These are phyloP conservation scores for Tranzscheliella williamsii DNA, from an alignment of 1,284 basidiomycete genomes.

Conservation along the genomic window DNA sequence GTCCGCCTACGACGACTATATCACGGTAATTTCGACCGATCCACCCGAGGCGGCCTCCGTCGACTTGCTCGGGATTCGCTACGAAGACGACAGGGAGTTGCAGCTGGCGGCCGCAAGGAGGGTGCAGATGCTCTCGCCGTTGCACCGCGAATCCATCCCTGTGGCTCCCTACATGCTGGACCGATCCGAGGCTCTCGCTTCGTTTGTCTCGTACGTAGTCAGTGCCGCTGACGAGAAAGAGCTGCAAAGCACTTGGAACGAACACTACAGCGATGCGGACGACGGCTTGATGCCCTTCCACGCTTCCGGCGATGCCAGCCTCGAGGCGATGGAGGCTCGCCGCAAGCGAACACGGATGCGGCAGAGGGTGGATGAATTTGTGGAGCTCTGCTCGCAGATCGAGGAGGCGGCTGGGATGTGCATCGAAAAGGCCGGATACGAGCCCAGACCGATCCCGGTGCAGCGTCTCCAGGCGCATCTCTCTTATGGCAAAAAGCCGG, in stretches of 20 bases:
- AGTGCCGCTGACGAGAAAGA: constrained; percentile 17
- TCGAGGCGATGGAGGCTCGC: constrained; percentile 4
- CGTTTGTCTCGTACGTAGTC: constrained; percentile 40
- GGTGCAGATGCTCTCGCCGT: constrained; percentile 8
- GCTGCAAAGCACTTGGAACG: neutral
- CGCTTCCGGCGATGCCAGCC: neutral
- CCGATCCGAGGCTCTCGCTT: constrained; percentile 35
- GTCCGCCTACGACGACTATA: constrained; percentile 51
- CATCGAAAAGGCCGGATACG: constrained; percentile 45
- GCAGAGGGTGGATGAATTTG: constrained; percentile 22
- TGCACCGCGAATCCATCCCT: constrained; percentile 49
- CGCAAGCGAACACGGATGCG: constrained; percentile 3
- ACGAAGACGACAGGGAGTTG: constrained; percentile 39
- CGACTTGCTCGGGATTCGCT: constrained; percentile 14
- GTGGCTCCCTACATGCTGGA: constrained; percentile 42
- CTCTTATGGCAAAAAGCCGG: neutral
- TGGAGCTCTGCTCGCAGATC: constrained; percentile 41
- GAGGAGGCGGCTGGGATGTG: constrained; percentile 44
- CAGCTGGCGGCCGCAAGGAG: constrained; percentile 20
- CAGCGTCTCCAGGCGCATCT: constrained; percentile 3
- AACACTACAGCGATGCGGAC: neutral
- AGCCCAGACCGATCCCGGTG: constrained; percentile 32
- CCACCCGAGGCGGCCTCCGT: constrained; percentile 17
- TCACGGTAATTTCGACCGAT: constrained; percentile 47
- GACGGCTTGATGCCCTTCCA: neutral